Conservation (phyloP, 2,329 filamentous ascomycete species). For the Bipolaris victoriae region DNA sequence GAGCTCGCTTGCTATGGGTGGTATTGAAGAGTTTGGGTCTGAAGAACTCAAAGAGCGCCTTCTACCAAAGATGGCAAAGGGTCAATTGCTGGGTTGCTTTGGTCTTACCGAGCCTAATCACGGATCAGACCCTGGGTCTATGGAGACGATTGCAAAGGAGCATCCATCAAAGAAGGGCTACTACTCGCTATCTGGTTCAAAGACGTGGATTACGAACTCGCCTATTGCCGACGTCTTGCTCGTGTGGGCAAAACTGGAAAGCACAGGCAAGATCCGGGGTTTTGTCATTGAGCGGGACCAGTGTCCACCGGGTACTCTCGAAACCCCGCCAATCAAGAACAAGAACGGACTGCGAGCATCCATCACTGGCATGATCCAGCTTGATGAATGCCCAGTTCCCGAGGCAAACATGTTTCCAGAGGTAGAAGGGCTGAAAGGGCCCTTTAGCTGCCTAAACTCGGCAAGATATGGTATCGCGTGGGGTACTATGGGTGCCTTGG, state of each 20-base stretch:
- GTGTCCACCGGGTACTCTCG: conserved; percentile 85
- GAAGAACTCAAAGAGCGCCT: conserved; percentile 86
- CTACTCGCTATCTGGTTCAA: conserved; percentile 77
- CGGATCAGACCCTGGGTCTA: conserved; percentile 86
- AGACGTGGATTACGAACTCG: conserved; percentile 97
- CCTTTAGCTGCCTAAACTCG: conserved; percentile 93
- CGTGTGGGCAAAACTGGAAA: conserved; percentile 91
- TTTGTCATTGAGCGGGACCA: conserved; percentile 86
- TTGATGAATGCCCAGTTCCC: conserved; percentile 88
- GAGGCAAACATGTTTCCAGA: conserved; percentile 93
- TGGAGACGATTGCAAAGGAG: conserved; percentile 85
- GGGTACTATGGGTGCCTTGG: conserved; percentile 90
- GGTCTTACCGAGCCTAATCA: conserved; percentile 93
- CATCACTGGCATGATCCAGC: conserved; percentile 96
- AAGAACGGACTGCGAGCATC: conserved; percentile 94
- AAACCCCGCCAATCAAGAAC: conserved; percentile 90
- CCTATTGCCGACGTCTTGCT: conserved; percentile 85
- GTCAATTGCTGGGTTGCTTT: conserved; percentile 82
- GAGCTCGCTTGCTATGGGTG: conserved; percentile 91
- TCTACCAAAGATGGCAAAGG: conserved; percentile 80
- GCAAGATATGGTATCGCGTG: conserved; percentile 93
- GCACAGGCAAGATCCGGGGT: conserved; percentile 90
- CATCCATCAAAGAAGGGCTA: conserved; percentile 86
- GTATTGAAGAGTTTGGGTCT: conserved; percentile 86
- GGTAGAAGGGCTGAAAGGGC: conserved; percentile 83